Conservation (phyloP, 768 basidiomycete species). For the Suillus fuscotomentosus region DNA sequence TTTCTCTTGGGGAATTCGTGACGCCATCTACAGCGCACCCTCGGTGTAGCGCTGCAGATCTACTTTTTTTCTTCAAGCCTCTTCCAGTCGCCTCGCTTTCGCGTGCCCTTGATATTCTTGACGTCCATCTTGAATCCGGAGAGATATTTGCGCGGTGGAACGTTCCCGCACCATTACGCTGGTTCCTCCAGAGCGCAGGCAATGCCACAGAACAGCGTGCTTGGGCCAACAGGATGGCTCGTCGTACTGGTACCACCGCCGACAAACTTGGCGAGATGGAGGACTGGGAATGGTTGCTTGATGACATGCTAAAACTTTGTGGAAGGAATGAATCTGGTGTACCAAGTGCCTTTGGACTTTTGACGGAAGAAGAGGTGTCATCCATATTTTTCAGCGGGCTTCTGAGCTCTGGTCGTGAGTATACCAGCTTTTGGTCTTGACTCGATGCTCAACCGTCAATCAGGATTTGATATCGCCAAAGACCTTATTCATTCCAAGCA, state of each 20-base stretch:
- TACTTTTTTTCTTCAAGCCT: constrained; percentile 81
- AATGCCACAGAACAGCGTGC: constrained; percentile 70
- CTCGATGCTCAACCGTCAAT: constrained; percentile 10
- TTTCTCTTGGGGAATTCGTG: constrained; percentile 78
- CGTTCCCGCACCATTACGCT: constrained; percentile 79
- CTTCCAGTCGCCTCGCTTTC: constrained; percentile 75
- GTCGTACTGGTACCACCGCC: constrained; percentile 56
- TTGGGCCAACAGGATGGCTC: constrained; percentile 85
- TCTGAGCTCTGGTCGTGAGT: constrained; percentile 85
- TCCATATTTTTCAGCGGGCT: constrained; percentile 87
- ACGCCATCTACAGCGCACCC: constrained; percentile 65
- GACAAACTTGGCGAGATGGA: constrained; percentile 57
- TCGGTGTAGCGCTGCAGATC: constrained; percentile 59
- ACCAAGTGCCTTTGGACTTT: constrained; percentile 77
- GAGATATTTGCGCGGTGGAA: constrained; percentile 91
- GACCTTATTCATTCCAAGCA: constrained; percentile 51
- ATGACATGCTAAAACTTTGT: constrained; percentile 86
- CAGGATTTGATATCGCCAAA: constrained; percentile 71
- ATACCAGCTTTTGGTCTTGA: constrained; percentile 4
- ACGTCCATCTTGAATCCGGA: constrained; percentile 91
- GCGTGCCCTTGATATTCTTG: constrained; percentile 83
- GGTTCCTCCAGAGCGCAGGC: constrained; percentile 80
- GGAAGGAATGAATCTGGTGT: constrained; percentile 60
- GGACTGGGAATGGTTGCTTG: constrained; percentile 86
- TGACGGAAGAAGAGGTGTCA: constrained; percentile 68